Evolutionary conservation across 768 basidiomycete species (phyloP).

Genomic region (Xerocomus potaroensis): DNA sequence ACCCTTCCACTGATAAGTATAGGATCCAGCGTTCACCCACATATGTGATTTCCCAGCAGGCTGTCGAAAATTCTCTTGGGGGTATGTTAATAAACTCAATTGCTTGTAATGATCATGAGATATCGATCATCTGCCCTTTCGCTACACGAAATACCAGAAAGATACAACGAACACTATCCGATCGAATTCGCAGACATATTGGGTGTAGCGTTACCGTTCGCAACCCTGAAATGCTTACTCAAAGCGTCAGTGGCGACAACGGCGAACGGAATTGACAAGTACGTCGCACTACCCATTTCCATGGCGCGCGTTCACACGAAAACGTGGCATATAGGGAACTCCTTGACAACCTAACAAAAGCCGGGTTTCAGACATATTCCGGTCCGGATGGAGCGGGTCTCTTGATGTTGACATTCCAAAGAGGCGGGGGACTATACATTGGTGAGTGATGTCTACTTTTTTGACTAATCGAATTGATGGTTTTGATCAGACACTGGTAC

Average conservation of each 20-base stretch:
- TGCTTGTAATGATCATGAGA: not conserved
- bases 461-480: not conserved
- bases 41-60: constrained; percentile 20
- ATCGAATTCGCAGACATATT: constrained; percentile 25
- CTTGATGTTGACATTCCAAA: constrained; percentile 27
- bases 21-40: constrained; percentile 31
- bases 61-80: constrained; percentile 4
- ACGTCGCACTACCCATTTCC: not conserved
- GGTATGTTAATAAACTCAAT: constrained; percentile 13
- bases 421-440: constrained; percentile 37
- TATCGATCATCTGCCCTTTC: not conserved
- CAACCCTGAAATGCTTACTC: constrained; percentile 13
- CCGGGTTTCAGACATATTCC: constrained; percentile 36
- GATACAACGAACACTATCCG: constrained; percentile 25
- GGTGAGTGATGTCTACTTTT: constrained; percentile 23
- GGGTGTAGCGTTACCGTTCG: constrained; percentile 17
- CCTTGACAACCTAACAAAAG: constrained; percentile 34
- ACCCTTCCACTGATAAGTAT: constrained; percentile 23
- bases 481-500: constrained; percentile 34
- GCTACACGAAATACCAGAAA: constrained; percentile 9
- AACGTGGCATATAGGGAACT: constrained; percentile 28
- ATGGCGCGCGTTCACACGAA: not conserved
- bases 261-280: constrained; percentile 25
- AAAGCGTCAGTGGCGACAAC: not conserved
- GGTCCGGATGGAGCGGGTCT: constrained; percentile 38